Conservation (phyloP, 306 rosid genomes). For the Sesbania bispinosa region DNA sequence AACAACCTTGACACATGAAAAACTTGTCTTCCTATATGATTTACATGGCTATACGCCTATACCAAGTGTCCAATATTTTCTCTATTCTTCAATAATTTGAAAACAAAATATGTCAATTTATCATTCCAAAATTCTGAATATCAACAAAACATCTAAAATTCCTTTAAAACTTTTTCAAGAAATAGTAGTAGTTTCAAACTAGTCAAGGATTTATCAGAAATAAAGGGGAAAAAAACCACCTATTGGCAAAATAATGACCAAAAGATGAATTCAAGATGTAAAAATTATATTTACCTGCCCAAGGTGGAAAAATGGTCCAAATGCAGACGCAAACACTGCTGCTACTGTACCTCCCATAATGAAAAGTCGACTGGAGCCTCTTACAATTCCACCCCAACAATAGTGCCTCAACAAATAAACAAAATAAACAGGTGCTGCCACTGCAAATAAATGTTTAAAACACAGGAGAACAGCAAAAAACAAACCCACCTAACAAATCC, state of each 20-base stretch:
- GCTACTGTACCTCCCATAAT: slow-evolving; percentile 62
- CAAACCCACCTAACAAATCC: slow-evolving; percentile 79
- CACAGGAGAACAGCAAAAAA: slow-evolving; percentile 68
- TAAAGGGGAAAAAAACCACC: background rate
- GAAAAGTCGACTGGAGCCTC: slow-evolving; percentile 59
- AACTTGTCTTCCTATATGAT: background rate
- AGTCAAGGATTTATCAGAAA: background rate
- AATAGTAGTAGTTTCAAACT: background rate
- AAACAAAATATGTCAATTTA: background rate
- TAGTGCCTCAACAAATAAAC: slow-evolving; percentile 85
- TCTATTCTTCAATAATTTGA: background rate
- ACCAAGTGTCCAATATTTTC: background rate
- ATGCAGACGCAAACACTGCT: slow-evolving; percentile 66
- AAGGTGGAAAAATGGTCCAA: slow-evolving; percentile 77
- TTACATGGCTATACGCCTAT: background rate
- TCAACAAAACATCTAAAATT: background rate
- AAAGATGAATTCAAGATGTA: background rate
- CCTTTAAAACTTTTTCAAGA: background rate
- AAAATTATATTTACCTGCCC: slow-evolving; percentile 64
- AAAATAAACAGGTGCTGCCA: slow-evolving; percentile 84
- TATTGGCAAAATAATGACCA: background rate
- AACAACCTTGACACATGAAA: background rate
- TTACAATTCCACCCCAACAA: slow-evolving; percentile 66
- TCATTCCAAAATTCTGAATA: background rate
- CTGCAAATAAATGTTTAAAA: slow-evolving; percentile 90